Base-by-base conservation (phyloP, 352 stramenopile genomes). In the Peronosclerospora sorghi region DNA sequence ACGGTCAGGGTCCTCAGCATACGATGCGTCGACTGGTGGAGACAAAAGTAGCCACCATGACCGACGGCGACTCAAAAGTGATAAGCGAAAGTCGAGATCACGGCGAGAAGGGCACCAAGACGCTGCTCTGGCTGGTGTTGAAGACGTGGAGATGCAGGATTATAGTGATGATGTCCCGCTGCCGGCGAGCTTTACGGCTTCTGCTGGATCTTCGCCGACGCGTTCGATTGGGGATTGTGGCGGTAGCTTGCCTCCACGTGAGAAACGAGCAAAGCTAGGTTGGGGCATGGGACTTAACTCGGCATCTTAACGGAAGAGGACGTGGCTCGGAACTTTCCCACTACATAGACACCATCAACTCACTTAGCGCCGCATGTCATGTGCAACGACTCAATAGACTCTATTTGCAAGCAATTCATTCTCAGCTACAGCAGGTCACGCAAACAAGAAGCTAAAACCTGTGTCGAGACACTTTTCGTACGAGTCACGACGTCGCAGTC, bases 261-360 rank as follows among this genome's bases (percentile, higher is more conserved):
- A 64, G 41, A 85, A 83, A 40, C 73, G 77, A 6, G 56, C 45
- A 8, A 89, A 84, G 56, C 62, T 89, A 7, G 77, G 56, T n/a
- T 89, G 77, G 77, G 77, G 77, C 19, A 89, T 89, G 77, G 77
- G 77, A 1, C 64, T 88, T 18, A 68, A 56, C 34, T 59, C 54
- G 10, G 39, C 14, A 38, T 59, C 49, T 29, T 63, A 63, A 55
- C 40, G 23, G 38, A 27, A 18, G 17, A 48, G 30, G 36, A 51
- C 37, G 27, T 15, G 26, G 45, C 20, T 29, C 19, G n/a, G n/a
- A n/a, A n/a, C n/a, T n/a, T n/a, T n/a, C n/a, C 32, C 23, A 17
- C 36, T 37, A 14, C 21, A 32, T 57, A 60, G 52, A 65, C 28
- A 44, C 37, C 35, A 47, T 12, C 36, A 30, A 0, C 28, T 20